Conservation (phyloP, 73 alveolate genomes). For the Tetrahymena thermophila region DNA sequence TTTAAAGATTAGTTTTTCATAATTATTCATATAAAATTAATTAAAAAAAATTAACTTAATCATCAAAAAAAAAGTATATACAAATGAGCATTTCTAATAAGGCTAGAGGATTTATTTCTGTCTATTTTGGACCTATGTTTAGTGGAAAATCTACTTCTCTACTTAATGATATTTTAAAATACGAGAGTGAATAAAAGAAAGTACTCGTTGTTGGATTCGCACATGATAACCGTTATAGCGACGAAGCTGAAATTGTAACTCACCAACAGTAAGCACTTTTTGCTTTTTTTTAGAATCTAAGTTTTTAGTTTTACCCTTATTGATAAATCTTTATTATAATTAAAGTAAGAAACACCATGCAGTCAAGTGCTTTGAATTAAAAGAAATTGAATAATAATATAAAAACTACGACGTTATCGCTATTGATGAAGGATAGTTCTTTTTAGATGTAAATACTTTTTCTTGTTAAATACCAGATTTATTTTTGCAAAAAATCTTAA, state of each 20-base stretch:
- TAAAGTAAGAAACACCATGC: conserved; percentile 45
- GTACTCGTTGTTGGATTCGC: conserved; percentile 59
- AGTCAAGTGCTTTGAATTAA: conserved; percentile 34
- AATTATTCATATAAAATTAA: background rate
- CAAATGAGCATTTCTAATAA: background rate
- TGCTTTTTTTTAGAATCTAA: background rate
- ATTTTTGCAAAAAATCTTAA: background rate
- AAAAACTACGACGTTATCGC: conserved; percentile 88
- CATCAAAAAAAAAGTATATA: background rate
- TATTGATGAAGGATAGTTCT: conserved; percentile 97
- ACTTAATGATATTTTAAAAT: conserved; percentile 62
- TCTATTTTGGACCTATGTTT: conserved; percentile 43
- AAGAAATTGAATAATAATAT: conserved; percentile 53
- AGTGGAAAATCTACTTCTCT: conserved; percentile 89
- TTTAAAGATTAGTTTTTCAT: background rate
- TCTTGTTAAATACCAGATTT: background rate
- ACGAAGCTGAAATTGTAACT: conserved; percentile 60
- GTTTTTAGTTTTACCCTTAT: background rate
- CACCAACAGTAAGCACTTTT: conserved; percentile 62
- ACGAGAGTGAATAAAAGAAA: conserved; percentile 55
- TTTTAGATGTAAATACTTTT: conserved; percentile 55
- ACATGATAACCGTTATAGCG: conserved; percentile 72
- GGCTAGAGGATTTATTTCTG: background rate
- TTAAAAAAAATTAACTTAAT: background rate
- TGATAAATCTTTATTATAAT: background rate